Evolutionary conservation across 176 grass and related monocot genomes (phyloP), one percentile per base, ranked within the genome.

Genomic region (Bothriochloa decipiens): DNA sequence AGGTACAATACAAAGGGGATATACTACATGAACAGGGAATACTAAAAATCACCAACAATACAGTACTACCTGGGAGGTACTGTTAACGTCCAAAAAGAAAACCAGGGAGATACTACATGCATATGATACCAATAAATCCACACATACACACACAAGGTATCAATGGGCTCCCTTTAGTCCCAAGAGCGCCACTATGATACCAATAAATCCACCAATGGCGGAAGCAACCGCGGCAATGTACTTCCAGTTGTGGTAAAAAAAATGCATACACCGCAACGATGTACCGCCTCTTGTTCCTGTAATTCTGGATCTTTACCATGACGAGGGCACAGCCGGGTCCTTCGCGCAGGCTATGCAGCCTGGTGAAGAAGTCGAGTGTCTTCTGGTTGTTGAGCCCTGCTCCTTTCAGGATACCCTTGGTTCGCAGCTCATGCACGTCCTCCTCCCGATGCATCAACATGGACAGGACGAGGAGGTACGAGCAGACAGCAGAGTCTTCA

Each of bases 341-440:
- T 4, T 11, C 2, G 17, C 49, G 47, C 3, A 76, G n/a, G n/a
- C n/a, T n/a, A n/a, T n/a, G n/a, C n/a, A n/a, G n/a, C 49, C 49
- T 57, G 4, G 49, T 37, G 47, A 76, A 57, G 49, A 76, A 76
- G 0, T 11, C 1, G 17, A 76, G 74, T 7, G 74, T 22, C 10
- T 58, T 7, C 8, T 23, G 2, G 53, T 77, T 23, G 33, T 22
- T 62, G 74, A 61, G 53, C 12, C 75, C 75, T 61, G 12, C 53
- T 15, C 55, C 75, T 42, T 42, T 6, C 36, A 77, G 36, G 33
- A 63, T 17, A 2, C 36, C 22, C 55, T 27, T 62, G 8, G 35
- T 25, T 12, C 75, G 22, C 12, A 77, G 75, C 55, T 62, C 32
- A 4, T 77, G 75, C 12, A 77, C 75, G 5, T 77, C 75, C 55